These are phyloP conservation scores for Boletus subcaerulescens DNA, from an alignment of 768 basidiomycete genomes.

Conservation along the genomic window DNA sequence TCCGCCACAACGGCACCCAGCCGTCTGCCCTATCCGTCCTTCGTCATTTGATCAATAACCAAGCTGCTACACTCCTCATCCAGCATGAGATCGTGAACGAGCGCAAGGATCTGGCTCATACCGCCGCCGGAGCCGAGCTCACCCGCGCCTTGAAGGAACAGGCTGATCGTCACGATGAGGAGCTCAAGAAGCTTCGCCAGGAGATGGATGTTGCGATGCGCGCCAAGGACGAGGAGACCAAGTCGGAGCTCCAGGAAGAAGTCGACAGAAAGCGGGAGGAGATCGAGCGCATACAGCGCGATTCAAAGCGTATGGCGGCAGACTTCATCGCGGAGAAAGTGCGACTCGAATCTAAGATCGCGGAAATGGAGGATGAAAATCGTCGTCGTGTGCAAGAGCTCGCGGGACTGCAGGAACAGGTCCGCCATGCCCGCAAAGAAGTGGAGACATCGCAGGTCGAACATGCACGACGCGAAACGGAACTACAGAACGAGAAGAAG, in stretches of 20 bases:
- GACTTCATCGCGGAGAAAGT: constrained; percentile 39
- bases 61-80: constrained; percentile 46
- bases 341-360: constrained; percentile 29
- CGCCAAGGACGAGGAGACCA: constrained; percentile 46
- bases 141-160: constrained; percentile 48
- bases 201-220: constrained; percentile 47
- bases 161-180: constrained; percentile 44
- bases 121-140: constrained; percentile 53
- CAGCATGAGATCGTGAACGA: constrained; percentile 55
- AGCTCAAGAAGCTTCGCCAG: constrained; percentile 43
- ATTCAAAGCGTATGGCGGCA: constrained; percentile 40
- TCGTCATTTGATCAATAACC: constrained; percentile 38
- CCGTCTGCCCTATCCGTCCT: constrained; percentile 43
- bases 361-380: constrained; percentile 27
- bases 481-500: constrained; percentile 24
- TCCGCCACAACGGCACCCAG: constrained; percentile 41
- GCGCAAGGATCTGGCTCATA: constrained; percentile 46
- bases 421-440: constrained; percentile 25
- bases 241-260: constrained; percentile 43
- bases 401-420: constrained; percentile 27
- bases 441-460: constrained; percentile 27
- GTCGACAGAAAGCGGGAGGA: constrained; percentile 42
- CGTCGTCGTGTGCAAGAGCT: constrained; percentile 15
- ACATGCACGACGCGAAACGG: constrained; percentile 27
- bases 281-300: constrained; percentile 39